Base-by-base conservation (phyloP, 139 green algal genomes). In the Protoeuglena noctilucae region DNA sequence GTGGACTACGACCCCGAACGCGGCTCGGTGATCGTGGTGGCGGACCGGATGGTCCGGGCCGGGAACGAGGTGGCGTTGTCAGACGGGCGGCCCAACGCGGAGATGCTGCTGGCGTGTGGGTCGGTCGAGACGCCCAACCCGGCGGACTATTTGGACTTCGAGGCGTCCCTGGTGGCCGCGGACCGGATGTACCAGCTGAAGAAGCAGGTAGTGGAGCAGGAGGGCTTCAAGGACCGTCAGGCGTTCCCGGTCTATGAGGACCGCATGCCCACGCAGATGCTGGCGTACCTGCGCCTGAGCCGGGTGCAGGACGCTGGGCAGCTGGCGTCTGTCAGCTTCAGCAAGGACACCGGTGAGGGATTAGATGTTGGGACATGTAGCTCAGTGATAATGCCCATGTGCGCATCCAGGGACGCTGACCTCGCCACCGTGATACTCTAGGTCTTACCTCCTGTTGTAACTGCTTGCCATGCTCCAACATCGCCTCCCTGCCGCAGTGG, bases 221-320 rank as follows among this genome's bases (percentile, higher is more conserved):
- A 79, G 63, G 85, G 81, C 2, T 73, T 88, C 23, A 34, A n/a
- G n/a, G 34, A 63, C 16, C 14, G 28, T 43, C 56, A 88, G 64
- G 48, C 60, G n/a, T 97, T 97, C 65, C 89, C 89, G 0, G 76
- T 97, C 12, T 89, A 70, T 27, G 54, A 67, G 16, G 86, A 96
- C 65, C 61, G 76, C 28, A 85, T 97, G 50, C 81, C 89, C 14
- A 77, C 70, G 26, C 87, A 96, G 73, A 74, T 96, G 53, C 70
- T 96, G 27, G 62, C 79, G 2, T 97, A 90, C 70, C 47, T 96
- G 40, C 69, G 89, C 23, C 73, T 97, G 27, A 54, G 78, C 0
- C 74, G 89, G 0, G 53, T 93, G 9, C 67, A 78, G 22, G 75
- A 93, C 45, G 21, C 67, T 1, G 75, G 56, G 4, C 53, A 81